Evolutionary conservation across 164 flowering plant species (phyloP).

Genomic region (Vitis rotundifolia): DNA sequence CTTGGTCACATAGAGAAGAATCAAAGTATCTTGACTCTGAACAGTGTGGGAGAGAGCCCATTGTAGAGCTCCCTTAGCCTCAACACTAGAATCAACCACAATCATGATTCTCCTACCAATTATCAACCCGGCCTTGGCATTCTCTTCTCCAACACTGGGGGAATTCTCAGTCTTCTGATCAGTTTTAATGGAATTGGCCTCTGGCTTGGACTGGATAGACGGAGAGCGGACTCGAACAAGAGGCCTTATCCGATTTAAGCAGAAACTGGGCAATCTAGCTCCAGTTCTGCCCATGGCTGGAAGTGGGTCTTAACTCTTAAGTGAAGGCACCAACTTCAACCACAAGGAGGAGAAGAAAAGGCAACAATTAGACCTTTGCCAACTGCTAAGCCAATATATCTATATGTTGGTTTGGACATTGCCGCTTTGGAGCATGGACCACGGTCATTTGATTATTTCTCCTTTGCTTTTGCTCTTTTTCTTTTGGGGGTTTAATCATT

Average conservation of each 20-base stretch:
- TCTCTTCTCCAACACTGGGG: constrained; percentile 15
- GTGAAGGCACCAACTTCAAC: background rate
- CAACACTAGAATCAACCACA: constrained; percentile 70
- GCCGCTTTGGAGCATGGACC: background rate
- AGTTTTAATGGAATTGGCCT: constrained; percentile 7
- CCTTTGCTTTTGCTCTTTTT: constrained; percentile 3
- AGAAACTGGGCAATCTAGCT: constrained; percentile 48
- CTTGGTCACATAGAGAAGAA: constrained; percentile 63
- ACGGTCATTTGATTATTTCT: background rate
- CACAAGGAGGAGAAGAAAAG: constrained; percentile 2
- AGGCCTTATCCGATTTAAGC: constrained; percentile 59
- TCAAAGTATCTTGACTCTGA: constrained; percentile 58
- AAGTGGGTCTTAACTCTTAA: background rate
- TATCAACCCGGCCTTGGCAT: constrained; percentile 6
- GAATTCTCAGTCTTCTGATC: constrained; percentile 15
- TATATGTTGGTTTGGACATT: constrained; percentile 1
- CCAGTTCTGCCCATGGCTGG: constrained; percentile 45
- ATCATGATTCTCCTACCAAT: constrained; percentile 70
- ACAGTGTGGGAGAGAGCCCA: constrained; percentile 86
- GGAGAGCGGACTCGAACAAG: constrained; percentile 62
- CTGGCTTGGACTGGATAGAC: constrained; percentile 37
- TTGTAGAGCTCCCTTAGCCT: constrained; percentile 73
- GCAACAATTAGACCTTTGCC: constrained; percentile 5
- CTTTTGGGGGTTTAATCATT: constrained; percentile 14
- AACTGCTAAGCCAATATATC: constrained; percentile 8